Conservation (phyloP, 352 stramenopile genomes). For the Hyaloperonospora arabidopsidis region DNA sequence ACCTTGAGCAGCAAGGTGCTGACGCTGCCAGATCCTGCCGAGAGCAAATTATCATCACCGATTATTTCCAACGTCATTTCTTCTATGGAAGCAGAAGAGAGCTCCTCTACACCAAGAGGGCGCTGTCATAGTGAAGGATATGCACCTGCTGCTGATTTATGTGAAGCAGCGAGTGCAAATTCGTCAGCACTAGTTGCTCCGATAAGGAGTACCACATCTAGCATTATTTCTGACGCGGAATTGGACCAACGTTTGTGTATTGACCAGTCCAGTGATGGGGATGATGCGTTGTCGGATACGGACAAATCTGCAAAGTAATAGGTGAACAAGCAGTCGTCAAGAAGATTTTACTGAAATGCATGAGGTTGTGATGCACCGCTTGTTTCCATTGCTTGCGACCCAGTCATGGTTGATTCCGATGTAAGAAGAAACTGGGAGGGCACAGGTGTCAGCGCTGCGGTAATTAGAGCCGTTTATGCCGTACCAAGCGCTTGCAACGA, state of each 20-base stretch:
- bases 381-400: too few relatives aligned
- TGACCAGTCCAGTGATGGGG: constrained; percentile 31
- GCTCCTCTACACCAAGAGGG: constrained; percentile 10
- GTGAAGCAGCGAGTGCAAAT: constrained; percentile 3
- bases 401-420: too few relatives aligned
- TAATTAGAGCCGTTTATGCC: too few relatives aligned
- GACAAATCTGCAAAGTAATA: constrained; percentile 12
- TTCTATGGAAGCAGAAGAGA: constrained; percentile 3
- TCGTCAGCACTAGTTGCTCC: constrained; percentile 24
- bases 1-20: constrained; percentile 4
- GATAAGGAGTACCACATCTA: constrained; percentile 38
- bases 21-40: background rate
- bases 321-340: too few relatives aligned
- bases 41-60: constrained; percentile 11
- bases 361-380: too few relatives aligned
- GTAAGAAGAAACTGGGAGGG: too few relatives aligned
- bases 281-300: constrained; percentile 20
- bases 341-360: too few relatives aligned
- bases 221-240: constrained; percentile 48
- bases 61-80: constrained; percentile 5
- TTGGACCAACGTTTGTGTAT: constrained; percentile 43
- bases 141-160: constrained; percentile 5
- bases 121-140: constrained; percentile 29
- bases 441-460: too few relatives aligned
- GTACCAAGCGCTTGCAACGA: too few relatives aligned